Conservation (phyloP, 768 basidiomycete genomes). For the Rhizopogon sp. region DNA sequence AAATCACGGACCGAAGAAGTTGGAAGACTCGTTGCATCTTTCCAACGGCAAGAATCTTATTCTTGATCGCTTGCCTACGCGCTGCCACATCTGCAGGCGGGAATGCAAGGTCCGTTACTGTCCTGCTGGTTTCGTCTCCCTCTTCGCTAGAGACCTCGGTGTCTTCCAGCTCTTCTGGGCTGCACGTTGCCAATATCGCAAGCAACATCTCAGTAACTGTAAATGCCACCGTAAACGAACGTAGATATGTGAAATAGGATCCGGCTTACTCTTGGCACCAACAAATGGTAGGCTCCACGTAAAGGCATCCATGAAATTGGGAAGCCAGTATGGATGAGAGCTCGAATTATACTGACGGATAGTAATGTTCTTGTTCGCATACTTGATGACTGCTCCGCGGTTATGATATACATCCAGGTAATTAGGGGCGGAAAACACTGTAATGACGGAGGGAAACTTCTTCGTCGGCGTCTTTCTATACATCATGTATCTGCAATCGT, state of each 20-base stretch:
- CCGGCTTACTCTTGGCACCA: conserved; percentile 84
- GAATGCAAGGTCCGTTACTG: conserved; percentile 20
- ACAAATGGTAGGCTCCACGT: conserved; percentile 99
- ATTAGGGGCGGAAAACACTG: conserved; percentile 96
- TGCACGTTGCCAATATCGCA: conserved; percentile 90
- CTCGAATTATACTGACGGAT: conserved; percentile 83
- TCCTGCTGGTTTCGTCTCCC: conserved; percentile 30
- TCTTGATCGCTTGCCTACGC: conserved; percentile 78
- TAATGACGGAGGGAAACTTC: conserved; percentile 96
- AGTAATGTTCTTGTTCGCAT: conserved; percentile 95
- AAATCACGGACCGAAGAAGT: conserved; percentile 64
- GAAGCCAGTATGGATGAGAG: conserved; percentile 90
- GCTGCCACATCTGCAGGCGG: conserved; percentile 40
- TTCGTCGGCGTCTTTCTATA: conserved; percentile 91
- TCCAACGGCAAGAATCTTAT: conserved; percentile 91
- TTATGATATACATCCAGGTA: conserved; percentile 98
- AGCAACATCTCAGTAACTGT: conserved; percentile 97
- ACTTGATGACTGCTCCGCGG: conserved; percentile 95
- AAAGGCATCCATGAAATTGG: conserved; percentile 98
- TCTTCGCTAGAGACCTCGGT: conserved; percentile 38
- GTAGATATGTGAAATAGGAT: neutral
- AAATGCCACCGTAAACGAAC: neutral
- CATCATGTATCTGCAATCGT: conserved; percentile 71
- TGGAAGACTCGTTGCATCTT: conserved; percentile 89
- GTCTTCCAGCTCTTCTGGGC: conserved; percentile 84